A percentile compares a stretch with the other conserved stretches of the same genome.
Conservation (phyloP, 2,329 filamentous ascomycete species). For the Aspergillus carbonarius region DNA sequence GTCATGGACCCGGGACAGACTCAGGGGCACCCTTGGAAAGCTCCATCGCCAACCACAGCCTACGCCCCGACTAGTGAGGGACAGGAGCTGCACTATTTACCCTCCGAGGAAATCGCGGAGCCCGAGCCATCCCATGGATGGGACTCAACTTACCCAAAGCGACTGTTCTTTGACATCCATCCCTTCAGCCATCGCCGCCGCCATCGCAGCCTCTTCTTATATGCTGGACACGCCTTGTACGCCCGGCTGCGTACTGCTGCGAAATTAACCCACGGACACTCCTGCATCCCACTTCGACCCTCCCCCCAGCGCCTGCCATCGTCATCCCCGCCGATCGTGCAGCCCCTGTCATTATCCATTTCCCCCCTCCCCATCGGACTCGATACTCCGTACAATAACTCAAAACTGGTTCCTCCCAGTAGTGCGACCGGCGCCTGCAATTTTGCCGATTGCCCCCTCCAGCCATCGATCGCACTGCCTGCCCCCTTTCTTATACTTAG, state of each 20-base stretch:
- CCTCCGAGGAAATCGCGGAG: not conserved
- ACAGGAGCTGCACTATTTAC: not conserved
- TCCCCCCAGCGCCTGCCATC: conserved; percentile 9
- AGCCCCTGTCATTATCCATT: conserved; percentile 19
- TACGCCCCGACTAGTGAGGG: not conserved
- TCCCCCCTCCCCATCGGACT: not conserved
- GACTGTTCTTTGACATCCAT: not conserved
- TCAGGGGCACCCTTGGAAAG: not conserved
- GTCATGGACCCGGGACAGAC: not conserved
- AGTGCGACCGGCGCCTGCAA: conserved; percentile 10
- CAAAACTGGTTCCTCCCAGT: conserved; percentile 16
- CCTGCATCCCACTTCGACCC: conserved; percentile 5
- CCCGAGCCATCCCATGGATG: not conserved
- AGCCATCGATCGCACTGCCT: not conserved
- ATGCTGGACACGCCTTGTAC: no score
- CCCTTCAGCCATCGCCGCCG: not conserved
- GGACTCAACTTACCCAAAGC: not conserved
- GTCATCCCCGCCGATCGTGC: conserved; percentile 18
- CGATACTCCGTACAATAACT: conserved; percentile 4
- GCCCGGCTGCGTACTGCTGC: not conserved
- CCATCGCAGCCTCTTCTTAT: not conserved
- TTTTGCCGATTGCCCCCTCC: conserved; percentile 3
- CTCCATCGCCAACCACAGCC: not conserved
- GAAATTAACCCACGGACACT: conserved; percentile 4
- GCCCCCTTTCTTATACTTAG: not conserved